Evolutionary conservation across 2,329 filamentous ascomycete genomes (phyloP).

Genomic region (Helminthosporium solani): DNA sequence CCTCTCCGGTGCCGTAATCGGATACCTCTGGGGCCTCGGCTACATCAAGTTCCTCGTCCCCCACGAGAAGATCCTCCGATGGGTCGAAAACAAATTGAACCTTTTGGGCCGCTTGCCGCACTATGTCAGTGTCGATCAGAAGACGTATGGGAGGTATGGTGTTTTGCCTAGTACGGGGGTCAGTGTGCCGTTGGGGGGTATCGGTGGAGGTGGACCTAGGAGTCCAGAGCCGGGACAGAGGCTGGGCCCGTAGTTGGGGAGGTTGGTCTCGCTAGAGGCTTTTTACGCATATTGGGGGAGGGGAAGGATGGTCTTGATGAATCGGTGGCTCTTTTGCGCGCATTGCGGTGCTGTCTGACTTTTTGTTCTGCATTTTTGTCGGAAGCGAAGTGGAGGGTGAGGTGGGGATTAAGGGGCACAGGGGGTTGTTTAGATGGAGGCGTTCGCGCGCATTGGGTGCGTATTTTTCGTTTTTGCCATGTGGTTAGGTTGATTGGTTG

Average conservation of each 20-base stretch:
- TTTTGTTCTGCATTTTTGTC: no score
- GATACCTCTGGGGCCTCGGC: constrained; percentile 84
- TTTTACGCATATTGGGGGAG: no score
- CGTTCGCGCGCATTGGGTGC: neutral
- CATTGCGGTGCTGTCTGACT: no score
- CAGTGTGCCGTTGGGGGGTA: constrained; percentile 11
- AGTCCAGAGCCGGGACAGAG: constrained; percentile 35
- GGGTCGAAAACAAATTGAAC: constrained; percentile 85
- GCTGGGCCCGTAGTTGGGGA: constrained; percentile 20
- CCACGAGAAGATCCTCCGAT: constrained; percentile 82
- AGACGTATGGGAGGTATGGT: constrained; percentile 90
- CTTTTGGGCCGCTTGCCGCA: constrained; percentile 80
- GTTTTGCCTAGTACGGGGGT: constrained; percentile 63
- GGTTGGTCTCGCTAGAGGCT: no score
- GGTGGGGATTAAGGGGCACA: neutral
- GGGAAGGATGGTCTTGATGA: no score
- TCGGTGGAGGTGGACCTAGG: constrained; percentile 14
- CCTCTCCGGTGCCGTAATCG: constrained; percentile 76
- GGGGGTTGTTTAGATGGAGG: neutral
- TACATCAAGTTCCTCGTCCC: constrained; percentile 88
- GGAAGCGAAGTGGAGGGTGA: neutral
- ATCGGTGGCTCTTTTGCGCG: no score
- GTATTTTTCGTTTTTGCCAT: no score
- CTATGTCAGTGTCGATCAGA: constrained; percentile 93
- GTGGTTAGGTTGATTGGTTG: no score